Evolutionary conservation across 1,139 yeast genomes (phyloP).

Genomic region (Pneumocystis murina): DNA sequence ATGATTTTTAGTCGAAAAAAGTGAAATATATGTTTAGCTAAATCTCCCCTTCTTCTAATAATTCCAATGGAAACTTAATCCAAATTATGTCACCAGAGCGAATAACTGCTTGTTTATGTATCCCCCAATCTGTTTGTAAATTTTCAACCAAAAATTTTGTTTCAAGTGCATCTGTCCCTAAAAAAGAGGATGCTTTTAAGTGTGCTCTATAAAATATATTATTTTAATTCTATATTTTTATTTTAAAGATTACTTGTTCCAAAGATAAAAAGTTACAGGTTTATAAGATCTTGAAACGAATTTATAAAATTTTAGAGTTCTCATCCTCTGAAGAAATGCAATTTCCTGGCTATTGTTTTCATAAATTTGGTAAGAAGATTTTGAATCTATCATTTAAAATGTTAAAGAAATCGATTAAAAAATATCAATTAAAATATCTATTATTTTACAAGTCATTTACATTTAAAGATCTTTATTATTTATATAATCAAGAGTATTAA

Average conservation of each 20-base stretch:
- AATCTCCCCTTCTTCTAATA: background rate
- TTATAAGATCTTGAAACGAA: background rate
- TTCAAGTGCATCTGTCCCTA: background rate
- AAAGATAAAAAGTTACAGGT: background rate
- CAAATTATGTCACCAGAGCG: background rate
- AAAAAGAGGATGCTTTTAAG: background rate
- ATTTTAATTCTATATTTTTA: background rate
- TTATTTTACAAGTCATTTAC: background rate
- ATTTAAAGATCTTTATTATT: background rate
- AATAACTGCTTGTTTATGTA: background rate
- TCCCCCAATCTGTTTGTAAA: background rate
- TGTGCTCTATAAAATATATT: background rate
- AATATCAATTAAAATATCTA: too few relatives aligned
- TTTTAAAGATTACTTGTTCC: background rate
- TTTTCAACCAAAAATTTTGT: background rate
- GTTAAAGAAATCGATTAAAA: too few relatives aligned
- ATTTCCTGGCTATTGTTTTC: background rate
- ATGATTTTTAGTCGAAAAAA: too few relatives aligned
- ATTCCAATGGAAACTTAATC: background rate
- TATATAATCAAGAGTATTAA: conserved; percentile 5
- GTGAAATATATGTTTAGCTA: background rate
- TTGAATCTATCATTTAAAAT: too few relatives aligned
- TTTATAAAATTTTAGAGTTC: background rate
- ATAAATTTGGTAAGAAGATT: background rate
- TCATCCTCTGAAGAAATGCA: background rate